Evolutionary conservation across 192 early-diverging fungal species (phyloP).

Genomic region (Gonapodya prolifera): DNA sequence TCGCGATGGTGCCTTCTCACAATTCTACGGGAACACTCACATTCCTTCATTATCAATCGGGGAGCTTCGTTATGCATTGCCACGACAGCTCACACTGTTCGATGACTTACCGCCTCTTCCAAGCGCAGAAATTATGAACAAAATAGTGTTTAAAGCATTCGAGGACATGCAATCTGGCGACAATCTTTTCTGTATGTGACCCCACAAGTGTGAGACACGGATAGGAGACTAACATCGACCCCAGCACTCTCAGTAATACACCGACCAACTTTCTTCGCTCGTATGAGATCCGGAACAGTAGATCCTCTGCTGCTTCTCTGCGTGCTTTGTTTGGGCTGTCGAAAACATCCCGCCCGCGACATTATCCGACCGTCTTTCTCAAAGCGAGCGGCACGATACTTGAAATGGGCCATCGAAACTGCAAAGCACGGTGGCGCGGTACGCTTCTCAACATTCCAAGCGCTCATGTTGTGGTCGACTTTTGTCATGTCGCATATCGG

Average conservation of each 20-base stretch:
- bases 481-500: neutral
- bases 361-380: neutral
- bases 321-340: neutral
- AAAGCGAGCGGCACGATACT: neutral
- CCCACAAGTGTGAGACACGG: neutral
- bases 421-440: neutral
- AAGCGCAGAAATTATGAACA: neutral
- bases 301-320: neutral
- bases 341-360: neutral
- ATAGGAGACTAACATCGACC: too few relatives aligned
- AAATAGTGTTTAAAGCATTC: neutral
- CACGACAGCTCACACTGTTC: neutral
- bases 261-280: neutral
- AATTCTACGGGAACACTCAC: too few relatives aligned
- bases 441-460: neutral
- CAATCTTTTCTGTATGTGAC: neutral
- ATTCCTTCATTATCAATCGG: too few relatives aligned
- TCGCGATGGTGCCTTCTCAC: too few relatives aligned
- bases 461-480: neutral
- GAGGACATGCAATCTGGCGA: neutral
- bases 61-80: too few relatives aligned
- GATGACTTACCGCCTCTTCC: neutral
- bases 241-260: neutral
- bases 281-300: neutral
- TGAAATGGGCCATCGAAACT: neutral